Evolutionary conservation across 495 filamentous ascomycete genomes (phyloP), one percentile per base, ranked within the genome.

Genomic region (Aspergillus biplanus): DNA sequence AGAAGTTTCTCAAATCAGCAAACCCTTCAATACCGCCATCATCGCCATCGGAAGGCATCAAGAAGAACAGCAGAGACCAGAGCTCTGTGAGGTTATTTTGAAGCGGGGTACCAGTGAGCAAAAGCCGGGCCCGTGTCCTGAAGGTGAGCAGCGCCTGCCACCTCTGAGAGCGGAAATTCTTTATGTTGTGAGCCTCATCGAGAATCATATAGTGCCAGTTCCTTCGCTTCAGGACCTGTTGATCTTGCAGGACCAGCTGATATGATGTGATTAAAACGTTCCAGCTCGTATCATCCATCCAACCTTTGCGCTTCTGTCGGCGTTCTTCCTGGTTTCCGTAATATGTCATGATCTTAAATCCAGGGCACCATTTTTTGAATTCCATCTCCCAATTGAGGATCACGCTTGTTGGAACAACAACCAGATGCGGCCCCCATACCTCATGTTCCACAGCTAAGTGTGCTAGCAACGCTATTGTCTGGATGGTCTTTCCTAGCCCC

Each of bases 321-420:
- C 96, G 89, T 78, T 98, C 94, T 63, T 98, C 95, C 68, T 90
- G 87, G 46, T 86, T 90, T 13, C 96, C 96, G 71, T 98, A 98
- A 79, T 99, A 99, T 3, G 93, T 93, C 65, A 98, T 86, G 62
- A 98, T 93, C 71, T 97, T 98, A 83, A 99, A 99, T 3, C 96
- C 96, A 12, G 96, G 96, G 54, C 92, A 93, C 88, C 93, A 99
- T 75, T 98, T 98, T 71, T 98, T 98, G 83, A 99, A 99, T 75
- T 99, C 96, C 89, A 97, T 97, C 73, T 98, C 96, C 96, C 96
- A 99, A 72, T 99, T 99, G 56, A 99, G 87, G 83, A 99, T 97
- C 33, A 99, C 96, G 76, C 93, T 97, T 8, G 96, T 98, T 3
- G 96, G 96, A 7, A 99, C 96, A 64, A 99, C 90, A 42, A 99